Percentiles rank a stretch among this genome's conserved stretches.
Conservation (phyloP, 768 basidiomycete genomes). For the Mycena maculata region DNA sequence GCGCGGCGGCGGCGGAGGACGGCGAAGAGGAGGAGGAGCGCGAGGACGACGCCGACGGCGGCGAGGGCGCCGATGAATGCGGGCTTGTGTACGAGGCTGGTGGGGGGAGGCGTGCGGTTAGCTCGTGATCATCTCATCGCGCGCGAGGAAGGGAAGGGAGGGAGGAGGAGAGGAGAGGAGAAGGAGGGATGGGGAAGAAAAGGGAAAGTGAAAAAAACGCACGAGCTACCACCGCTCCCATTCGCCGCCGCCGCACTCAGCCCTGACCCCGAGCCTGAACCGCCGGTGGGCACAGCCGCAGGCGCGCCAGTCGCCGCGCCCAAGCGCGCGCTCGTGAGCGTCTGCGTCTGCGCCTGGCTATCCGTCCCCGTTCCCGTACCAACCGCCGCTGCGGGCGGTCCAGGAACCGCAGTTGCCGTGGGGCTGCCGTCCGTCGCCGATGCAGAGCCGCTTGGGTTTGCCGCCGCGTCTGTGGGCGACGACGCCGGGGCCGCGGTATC, state of each 20-base stretch:
- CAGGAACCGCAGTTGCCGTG: slow-evolving; percentile 3
- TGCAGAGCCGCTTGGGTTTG: slow-evolving; percentile 10
- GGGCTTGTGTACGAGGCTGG: slow-evolving; percentile 15
- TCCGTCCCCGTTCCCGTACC: slow-evolving; percentile 15
- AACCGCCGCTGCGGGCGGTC: slow-evolving; percentile 1
- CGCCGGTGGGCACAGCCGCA: slow-evolving; percentile 8
- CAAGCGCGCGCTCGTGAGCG: slow-evolving; percentile 1
- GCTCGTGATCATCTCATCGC: slow-evolving; percentile 9
- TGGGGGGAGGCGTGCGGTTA: slow-evolving; percentile 1
- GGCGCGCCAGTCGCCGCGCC: slow-evolving; percentile 3
- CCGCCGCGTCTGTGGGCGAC: slow-evolving; percentile 14
- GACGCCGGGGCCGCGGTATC: slow-evolving; percentile 1
- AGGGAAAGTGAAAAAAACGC: slow-evolving; percentile 13
- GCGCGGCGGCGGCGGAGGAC: slow-evolving; percentile 14
- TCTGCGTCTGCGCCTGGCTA: slow-evolving; percentile 11
- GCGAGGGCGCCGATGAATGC: slow-evolving; percentile 18
- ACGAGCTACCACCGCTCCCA: slow-evolving; percentile 7
- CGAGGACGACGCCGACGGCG: slow-evolving; percentile 12
- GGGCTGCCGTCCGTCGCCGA: slow-evolving; percentile 5
- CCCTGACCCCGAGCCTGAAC: slow-evolving; percentile 11
- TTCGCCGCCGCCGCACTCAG: slow-evolving; percentile 5
- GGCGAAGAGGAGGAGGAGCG: slow-evolving; percentile 8
- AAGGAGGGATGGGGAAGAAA: slow-evolving; percentile 11
- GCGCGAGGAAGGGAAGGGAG: slow-evolving; percentile 10
- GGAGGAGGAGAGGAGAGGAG: too few relatives aligned